Conservation (phyloP, 164 flowering plant species). For the Piper longum region DNA sequence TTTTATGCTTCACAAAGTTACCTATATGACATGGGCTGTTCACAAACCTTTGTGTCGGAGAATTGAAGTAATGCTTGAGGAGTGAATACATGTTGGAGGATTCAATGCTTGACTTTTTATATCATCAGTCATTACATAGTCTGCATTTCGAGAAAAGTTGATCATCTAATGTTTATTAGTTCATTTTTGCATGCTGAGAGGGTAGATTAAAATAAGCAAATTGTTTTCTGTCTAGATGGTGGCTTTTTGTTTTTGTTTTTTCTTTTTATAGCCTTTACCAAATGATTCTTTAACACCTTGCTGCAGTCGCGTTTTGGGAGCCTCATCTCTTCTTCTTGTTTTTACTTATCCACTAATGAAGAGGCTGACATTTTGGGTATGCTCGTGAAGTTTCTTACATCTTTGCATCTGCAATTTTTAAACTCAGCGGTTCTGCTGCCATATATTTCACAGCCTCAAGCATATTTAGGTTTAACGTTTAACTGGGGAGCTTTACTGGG, state of each 20-base stretch:
- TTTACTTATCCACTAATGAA: conserved; percentile 97
- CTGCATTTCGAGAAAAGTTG: too few species aligned
- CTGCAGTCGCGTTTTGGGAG: conserved; percentile 72
- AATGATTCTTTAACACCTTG: not conserved
- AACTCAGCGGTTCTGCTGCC: not conserved
- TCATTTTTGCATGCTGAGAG: too few species aligned
- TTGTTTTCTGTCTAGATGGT: not conserved
- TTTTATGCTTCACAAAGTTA: too few species aligned
- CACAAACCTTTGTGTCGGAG: too few species aligned
- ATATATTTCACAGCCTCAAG: conserved; percentile 71
- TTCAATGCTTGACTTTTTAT: too few species aligned
- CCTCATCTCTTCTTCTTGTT: conserved; percentile 87
- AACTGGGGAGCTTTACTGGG: conserved; percentile 98
- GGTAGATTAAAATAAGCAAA: not conserved
- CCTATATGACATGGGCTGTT: too few species aligned
- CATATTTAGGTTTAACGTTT: conserved; percentile 86
- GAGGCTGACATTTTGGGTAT: conserved; percentile 96
- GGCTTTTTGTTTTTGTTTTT: not conserved
- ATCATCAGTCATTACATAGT: too few species aligned
- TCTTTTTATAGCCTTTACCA: not conserved
- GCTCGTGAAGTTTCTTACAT: not conserved
- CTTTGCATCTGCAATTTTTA: not conserved
- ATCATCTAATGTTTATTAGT: too few species aligned
- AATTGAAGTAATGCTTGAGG: too few species aligned
- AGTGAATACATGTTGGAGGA: too few species aligned